Evolutionary conservation across 2,329 filamentous ascomycete genomes (phyloP), one percentile per base, ranked within the genome.

Genomic region (Hymenoscyphus infarciens): DNA sequence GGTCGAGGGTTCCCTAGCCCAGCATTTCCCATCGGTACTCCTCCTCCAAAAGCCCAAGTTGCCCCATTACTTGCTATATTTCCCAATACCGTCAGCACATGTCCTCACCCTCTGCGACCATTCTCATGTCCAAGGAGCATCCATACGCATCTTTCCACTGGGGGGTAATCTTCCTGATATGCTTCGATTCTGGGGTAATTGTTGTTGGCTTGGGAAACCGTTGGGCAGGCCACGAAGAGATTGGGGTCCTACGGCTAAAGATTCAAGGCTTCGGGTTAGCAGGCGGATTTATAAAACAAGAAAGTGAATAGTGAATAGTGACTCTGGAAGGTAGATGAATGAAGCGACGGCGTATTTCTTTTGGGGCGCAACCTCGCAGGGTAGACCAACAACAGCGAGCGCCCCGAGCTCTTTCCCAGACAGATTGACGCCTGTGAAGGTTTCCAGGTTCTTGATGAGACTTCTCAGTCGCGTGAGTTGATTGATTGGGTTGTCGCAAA

Each of bases 141-240:
- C 71, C 79, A 74, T 81, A 88, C 86, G 83, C 80, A 87, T 76
- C 75, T 88, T 88, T 61, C 85, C 85, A 69, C 86, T 87, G 61
- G 84, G 84, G 63, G 84, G 85, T 81, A 88, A 78, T 72, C 86
- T 81, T 74, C 75, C 83, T 60, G 85, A 80, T 52, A 82, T 81
- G 66, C 79, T 77, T 72, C 86, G 81, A 68, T 80, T 81, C 70
- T 86, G 85, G 63, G 80, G 80, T 60, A 73, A 66, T 74, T 84
- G 83, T 74, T 84, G 84, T 70, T 85, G 84, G 69, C 79, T 79
- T 68, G 80, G 81, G 74, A 87, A 88, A 66, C 82, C 82, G 70
- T 80, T 80, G 60, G 85, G 85, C 76, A 88, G 81, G 70, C 84
- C 83, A 70, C 85, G 83, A 70, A 88, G 74, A 71, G 83, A 79